phyloP scores from a whole-genome alignment of 2,329 filamentous ascomycete genomes.

The Cercospora berteroae region DNA sequence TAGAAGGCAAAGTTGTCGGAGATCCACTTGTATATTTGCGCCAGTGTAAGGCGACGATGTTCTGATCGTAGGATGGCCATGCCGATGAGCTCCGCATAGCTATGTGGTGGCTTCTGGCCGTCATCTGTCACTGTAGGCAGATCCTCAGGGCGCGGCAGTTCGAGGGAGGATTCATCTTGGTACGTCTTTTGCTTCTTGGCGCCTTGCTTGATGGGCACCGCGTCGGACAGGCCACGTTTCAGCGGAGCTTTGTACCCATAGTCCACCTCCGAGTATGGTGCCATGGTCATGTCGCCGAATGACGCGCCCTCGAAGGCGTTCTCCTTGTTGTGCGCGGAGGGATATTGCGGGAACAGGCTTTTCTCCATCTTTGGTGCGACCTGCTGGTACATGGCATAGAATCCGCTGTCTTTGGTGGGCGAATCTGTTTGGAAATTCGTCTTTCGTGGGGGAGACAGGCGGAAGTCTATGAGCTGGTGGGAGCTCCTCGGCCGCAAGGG shows the following conservation, averaged over 20 bases:
- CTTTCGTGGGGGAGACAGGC: slow-evolving; percentile 64
- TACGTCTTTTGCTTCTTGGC: slow-evolving; percentile 68
- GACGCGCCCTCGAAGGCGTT: slow-evolving; percentile 29
- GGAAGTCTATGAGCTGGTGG: slow-evolving; percentile 64
- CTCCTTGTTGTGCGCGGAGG: slow-evolving; percentile 24
- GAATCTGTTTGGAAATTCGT: slow-evolving; percentile 60
- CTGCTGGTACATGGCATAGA: slow-evolving; percentile 39
- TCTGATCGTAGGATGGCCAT: slow-evolving; percentile 93
- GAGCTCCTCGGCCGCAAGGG: slow-evolving; percentile 60
- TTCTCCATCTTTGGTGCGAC: slow-evolving; percentile 23
- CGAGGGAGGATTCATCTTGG: slow-evolving; percentile 42
- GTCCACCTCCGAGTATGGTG: slow-evolving; percentile 44
- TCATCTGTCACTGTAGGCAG: slow-evolving; percentile 82
- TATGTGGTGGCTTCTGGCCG: slow-evolving; percentile 83
- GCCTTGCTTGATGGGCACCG: slow-evolving; percentile 54
- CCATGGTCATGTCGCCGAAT: slow-evolving; percentile 40
- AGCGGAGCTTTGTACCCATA: slow-evolving; percentile 45
- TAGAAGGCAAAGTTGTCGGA: slow-evolving; percentile 93
- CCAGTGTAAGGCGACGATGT: slow-evolving; percentile 77
- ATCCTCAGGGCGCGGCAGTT: slow-evolving; percentile 69
- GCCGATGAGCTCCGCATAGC: slow-evolving; percentile 91
- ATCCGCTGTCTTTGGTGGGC: slow-evolving; percentile 59
- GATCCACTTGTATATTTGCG: slow-evolving; percentile 99
- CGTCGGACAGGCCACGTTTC: slow-evolving; percentile 66
- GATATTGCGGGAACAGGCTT: slow-evolving; percentile 20